Percentiles rank a stretch among this genome's conserved stretches.
These are phyloP conservation scores for Tieghemiomyces parasiticus DNA, from an alignment of 192 early-diverging fungal genomes.

Conservation along the genomic window DNA sequence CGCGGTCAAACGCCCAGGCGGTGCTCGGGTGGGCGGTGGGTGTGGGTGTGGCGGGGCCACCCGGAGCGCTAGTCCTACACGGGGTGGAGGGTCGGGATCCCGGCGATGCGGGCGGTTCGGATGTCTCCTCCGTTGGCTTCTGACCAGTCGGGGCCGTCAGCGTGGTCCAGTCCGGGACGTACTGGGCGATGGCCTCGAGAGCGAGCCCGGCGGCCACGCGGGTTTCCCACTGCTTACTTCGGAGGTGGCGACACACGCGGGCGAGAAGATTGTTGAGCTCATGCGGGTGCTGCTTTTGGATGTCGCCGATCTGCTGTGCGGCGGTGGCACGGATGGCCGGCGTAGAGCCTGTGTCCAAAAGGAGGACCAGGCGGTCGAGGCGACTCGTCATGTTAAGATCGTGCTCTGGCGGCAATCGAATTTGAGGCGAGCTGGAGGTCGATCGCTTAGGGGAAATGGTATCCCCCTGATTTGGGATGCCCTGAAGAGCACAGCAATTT, in stretches of 20 bases:
- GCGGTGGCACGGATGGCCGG: constrained; percentile 73
- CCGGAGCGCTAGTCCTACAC: too few relatives aligned
- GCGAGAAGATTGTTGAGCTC: constrained; percentile 79
- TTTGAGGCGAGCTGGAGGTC: too few relatives aligned
- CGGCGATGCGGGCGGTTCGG: constrained; percentile 11
- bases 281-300: constrained; percentile 85
- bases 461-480: too few relatives aligned
- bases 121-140: constrained; percentile 5
- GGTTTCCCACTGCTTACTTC: constrained; percentile 88
- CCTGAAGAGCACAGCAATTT: too few relatives aligned
- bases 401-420: too few relatives aligned
- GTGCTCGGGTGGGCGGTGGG: constrained; percentile 23
- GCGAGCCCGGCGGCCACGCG: constrained; percentile 88
- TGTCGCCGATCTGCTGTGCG: constrained; percentile 88
- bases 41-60: constrained; percentile 7
- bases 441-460: too few relatives aligned
- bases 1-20: constrained; percentile 56
- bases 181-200: constrained; percentile 75
- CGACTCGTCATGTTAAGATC: constrained; percentile 31
- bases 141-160: constrained; percentile 6
- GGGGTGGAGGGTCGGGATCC: too few relatives aligned
- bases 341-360: constrained; percentile 91
- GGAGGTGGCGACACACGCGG: constrained; percentile 42
- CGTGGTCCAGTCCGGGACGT: constrained; percentile 80
- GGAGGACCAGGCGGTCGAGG: constrained; percentile 82